A percentile compares a stretch with the other conserved stretches of the same genome.
Conservation (phyloP, 2,329 filamentous ascomycete species). For the Diaporthe sp. region DNA sequence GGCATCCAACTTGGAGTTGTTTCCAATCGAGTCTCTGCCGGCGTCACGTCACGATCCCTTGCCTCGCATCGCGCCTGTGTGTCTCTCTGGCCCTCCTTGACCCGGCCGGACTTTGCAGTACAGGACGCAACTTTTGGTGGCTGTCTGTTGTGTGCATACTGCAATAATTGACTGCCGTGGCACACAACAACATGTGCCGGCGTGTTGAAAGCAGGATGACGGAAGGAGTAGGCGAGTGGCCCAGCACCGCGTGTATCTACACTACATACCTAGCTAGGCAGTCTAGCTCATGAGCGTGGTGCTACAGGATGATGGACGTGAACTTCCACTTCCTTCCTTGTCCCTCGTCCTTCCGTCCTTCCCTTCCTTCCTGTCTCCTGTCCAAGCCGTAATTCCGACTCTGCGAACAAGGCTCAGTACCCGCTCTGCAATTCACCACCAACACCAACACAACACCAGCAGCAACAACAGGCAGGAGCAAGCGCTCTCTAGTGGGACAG, state of each 20-base stretch:
- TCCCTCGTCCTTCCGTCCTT: not conserved
- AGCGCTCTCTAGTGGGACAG: not conserved
- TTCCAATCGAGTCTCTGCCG: conserved; percentile 6
- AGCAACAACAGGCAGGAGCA: not conserved
- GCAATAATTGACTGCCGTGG: conserved; percentile 1
- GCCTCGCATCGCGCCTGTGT: conserved; percentile 22
- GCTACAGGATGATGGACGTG: not conserved
- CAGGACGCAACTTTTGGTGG: not conserved
- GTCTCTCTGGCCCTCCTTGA: not conserved
- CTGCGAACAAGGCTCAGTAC: not conserved
- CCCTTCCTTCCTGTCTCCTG: not conserved
- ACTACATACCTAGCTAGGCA: not conserved
- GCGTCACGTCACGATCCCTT: conserved; percentile 28
- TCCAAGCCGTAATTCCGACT: too few species aligned
- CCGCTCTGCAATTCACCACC: not conserved
- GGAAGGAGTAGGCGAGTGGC: conserved; percentile 19
- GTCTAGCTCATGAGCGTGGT: not conserved
- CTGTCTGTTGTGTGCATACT: not conserved
- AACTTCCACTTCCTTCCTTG: not conserved
- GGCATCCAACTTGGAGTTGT: not conserved
- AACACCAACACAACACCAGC: not conserved
- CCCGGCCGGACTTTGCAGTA: not conserved
- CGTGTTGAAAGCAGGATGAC: not conserved
- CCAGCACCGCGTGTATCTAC: not conserved
- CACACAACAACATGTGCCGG: conserved; percentile 10